phyloP scores from a whole-genome alignment of 306 rosid species.

The Trifolium subterraneum region DNA sequence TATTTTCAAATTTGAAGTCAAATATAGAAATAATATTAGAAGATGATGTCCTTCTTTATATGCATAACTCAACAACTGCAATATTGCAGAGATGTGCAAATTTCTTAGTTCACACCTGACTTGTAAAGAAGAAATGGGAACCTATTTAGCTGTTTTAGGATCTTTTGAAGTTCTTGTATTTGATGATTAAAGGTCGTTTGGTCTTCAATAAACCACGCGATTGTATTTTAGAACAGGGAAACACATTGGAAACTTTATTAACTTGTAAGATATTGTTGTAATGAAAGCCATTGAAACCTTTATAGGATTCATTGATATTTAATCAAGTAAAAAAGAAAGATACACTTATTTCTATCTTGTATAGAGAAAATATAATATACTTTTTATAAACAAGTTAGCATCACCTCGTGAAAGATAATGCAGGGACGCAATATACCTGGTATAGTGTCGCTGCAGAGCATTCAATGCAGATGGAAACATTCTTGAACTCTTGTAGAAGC shows the following conservation, averaged over 20 bases:
- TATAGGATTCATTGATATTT: slow-evolving; percentile 11
- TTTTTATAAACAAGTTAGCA: slow-evolving; percentile 18
- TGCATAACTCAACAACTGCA: slow-evolving; percentile 19
- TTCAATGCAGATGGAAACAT: slow-evolving; percentile 51
- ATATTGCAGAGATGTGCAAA: slow-evolving; percentile 2
- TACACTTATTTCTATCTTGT: slow-evolving; percentile 24
- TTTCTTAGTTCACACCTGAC: slow-evolving; percentile 26
- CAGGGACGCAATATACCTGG: slow-evolving; percentile 48
- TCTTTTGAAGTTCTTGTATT: slow-evolving; percentile 27
- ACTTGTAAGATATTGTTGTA: slow-evolving; percentile 9
- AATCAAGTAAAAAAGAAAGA: slow-evolving; percentile 10
- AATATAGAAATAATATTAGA: slow-evolving; percentile 11
- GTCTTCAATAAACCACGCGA: slow-evolving; percentile 25
- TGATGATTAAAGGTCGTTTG: slow-evolving; percentile 21
- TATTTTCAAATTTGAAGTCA: slow-evolving; percentile 35
- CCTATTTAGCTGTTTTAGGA: slow-evolving; percentile 26
- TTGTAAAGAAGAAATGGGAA: slow-evolving; percentile 34
- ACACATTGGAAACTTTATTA: slow-evolving; percentile 8
- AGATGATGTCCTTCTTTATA: slow-evolving; percentile 22
- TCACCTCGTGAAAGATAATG: slow-evolving; percentile 16
- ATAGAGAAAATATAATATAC: background rate
- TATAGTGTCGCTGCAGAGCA: slow-evolving; percentile 58
- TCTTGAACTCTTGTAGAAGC: slow-evolving; percentile 45
- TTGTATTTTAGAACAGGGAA: slow-evolving; percentile 38
- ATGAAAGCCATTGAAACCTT: slow-evolving; percentile 20